Evolutionary conservation across 1,284 basidiomycete genomes (phyloP).

Genomic region (Cystobasidium slooffiae): DNA sequence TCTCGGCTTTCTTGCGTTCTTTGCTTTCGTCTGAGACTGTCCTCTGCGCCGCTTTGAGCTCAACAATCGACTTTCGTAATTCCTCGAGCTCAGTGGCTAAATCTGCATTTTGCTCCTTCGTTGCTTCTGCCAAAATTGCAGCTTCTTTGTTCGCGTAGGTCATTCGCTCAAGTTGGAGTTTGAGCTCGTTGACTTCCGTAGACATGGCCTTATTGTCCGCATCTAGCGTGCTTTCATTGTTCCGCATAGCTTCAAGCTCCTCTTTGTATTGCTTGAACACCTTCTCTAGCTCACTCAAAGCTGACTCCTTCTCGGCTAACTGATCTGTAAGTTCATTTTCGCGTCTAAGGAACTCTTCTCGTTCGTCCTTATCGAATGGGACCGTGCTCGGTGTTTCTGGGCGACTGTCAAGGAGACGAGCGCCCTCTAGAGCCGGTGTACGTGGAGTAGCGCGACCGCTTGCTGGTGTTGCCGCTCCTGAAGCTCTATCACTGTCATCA

Average conservation of each 20-base stretch:
- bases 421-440: constrained; percentile 75
- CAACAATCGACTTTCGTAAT: constrained; percentile 60
- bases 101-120: constrained; percentile 93
- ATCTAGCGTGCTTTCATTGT: constrained; percentile 78
- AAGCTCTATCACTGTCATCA: constrained; percentile 58
- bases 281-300: constrained; percentile 73
- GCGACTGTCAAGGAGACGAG: constrained; percentile 64
- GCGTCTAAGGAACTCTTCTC: constrained; percentile 92
- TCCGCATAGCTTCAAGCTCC: constrained; percentile 80
- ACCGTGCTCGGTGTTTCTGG: constrained; percentile 54
- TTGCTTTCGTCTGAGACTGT: constrained; percentile 89
- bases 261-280: constrained; percentile 64
- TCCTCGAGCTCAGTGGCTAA: constrained; percentile 87
- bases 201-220: constrained; percentile 90
- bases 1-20: constrained; percentile 98
- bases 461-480: constrained; percentile 66
- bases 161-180: constrained; percentile 86
- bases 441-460: constrained; percentile 73
- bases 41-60: constrained; percentile 68
- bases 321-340: constrained; percentile 97
- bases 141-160: constrained; percentile 96
- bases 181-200: constrained; percentile 81
- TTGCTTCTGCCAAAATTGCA: constrained; percentile 89
- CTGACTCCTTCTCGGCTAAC: constrained; percentile 85
- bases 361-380: constrained; percentile 82